These are phyloP conservation scores for Exophiala sp. DNA, from an alignment of 2,329 filamentous ascomycete species.

Conservation along the genomic window DNA sequence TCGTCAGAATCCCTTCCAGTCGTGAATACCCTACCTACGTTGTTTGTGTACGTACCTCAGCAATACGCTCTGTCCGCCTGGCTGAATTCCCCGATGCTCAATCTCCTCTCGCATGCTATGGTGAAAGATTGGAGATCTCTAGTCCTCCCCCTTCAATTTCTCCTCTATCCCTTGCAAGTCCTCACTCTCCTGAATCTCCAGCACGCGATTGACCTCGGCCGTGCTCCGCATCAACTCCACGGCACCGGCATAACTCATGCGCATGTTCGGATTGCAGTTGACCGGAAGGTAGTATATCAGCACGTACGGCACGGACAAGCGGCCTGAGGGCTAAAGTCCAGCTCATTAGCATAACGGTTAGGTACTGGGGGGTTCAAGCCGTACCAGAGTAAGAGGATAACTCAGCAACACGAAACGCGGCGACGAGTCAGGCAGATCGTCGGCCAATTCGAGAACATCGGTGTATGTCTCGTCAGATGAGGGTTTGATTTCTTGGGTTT, in stretches of 20 bases:
- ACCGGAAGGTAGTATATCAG: conserved; percentile 91
- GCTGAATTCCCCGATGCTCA: not conserved
- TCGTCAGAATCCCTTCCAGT: too few species aligned
- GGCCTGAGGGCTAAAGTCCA: conserved; percentile 65
- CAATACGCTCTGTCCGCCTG: too few species aligned
- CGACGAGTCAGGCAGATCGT: conserved; percentile 88
- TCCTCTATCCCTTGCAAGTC: conserved; percentile 79
- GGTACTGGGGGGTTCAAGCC: conserved; percentile 28
- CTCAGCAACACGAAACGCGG: conserved; percentile 87
- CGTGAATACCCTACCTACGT: too few species aligned
- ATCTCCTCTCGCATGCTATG: not conserved
- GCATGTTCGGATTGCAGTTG: conserved; percentile 79
- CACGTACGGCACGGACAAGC: conserved; percentile 86
- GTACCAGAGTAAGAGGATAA: conserved; percentile 82
- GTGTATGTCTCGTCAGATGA: conserved; percentile 79
- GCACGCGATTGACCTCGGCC: conserved; percentile 79
- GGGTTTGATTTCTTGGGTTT: conserved; percentile 82
- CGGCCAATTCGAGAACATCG: conserved; percentile 73
- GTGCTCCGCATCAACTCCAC: conserved; percentile 95
- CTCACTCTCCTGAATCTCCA: conserved; percentile 78
- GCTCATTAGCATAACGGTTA: not conserved
- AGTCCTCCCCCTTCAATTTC: conserved; percentile 51
- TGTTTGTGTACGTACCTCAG: too few species aligned
- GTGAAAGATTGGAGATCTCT: not conserved
- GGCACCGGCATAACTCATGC: conserved; percentile 93